These are phyloP conservation scores for Hirschfeldia incana DNA, from an alignment of 345 rosid species.

Conservation along the genomic window DNA sequence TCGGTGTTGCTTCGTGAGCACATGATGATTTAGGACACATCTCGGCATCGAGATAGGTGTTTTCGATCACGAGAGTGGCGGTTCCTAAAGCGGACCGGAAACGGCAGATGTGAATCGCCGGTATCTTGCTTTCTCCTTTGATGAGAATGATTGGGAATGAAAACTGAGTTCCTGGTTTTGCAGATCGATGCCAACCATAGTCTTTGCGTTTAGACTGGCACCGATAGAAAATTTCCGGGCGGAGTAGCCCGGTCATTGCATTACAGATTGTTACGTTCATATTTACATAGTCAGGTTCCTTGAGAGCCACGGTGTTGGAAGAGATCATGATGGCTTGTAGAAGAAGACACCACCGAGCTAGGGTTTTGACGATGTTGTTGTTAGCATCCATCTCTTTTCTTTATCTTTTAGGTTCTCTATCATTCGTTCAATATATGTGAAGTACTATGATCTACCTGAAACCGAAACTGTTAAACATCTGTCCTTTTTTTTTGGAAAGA, in stretches of 20 bases:
- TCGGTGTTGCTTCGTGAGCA: slow-evolving; percentile 30
- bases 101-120: slow-evolving; percentile 33
- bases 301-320: neutral
- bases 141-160: slow-evolving; percentile 32
- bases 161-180: slow-evolving; percentile 20
- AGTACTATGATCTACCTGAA: too few species aligned
- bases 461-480: too few species aligned
- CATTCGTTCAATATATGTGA: too few species aligned
- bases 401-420: too few species aligned
- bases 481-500: too few species aligned
- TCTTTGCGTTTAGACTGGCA: slow-evolving; percentile 39
- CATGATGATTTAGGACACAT: slow-evolving; percentile 35
- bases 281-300: slow-evolving; percentile 26
- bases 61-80: slow-evolving; percentile 33
- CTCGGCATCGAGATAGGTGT: slow-evolving; percentile 32
- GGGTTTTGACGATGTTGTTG: slow-evolving; percentile 11
- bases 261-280: slow-evolving; percentile 39
- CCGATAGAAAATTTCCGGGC: slow-evolving; percentile 26
- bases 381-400: too few species aligned
- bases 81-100: slow-evolving; percentile 30
- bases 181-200: slow-evolving; percentile 38
- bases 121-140: slow-evolving; percentile 31
- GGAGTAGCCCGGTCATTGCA: slow-evolving; percentile 28
- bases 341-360: neutral
- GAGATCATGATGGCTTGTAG: neutral